Evolutionary conservation across 1,284 basidiomycete species (phyloP), one percentile per base, ranked within the genome.

Genomic region (Ganoderma multipileum): DNA sequence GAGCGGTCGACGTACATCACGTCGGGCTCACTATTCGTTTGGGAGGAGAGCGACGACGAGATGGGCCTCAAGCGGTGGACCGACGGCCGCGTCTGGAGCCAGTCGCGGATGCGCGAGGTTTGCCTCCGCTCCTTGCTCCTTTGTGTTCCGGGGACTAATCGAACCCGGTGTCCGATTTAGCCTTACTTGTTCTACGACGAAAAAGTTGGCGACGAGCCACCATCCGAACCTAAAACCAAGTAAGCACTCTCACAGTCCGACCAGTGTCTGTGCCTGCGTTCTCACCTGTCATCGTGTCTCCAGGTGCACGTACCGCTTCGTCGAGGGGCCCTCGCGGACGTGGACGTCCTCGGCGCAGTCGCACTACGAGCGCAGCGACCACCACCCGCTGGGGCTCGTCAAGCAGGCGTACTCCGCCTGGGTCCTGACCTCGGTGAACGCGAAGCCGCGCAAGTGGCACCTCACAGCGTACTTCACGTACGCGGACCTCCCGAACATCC

Each of bases 141-240:
- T 65, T 59, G 63, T 59, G 61, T 63, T 68, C 57, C 23, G 65
- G 67, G 67, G 66, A 67, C 63, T 58, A 63, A 72, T 65, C 70
- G 64, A 64, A 61, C 38, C 66, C 57, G 44, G 64, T 44, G 57
- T 57, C 63, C 50, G 65, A 66, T 64, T 44, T 69, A 88, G 86
- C 89, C 89, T 4, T 90, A 89, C 77, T 81, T 91, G 44, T 90
- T 89, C 77, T 90, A 91, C 76, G 89, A 91, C 74, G 87, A 90
- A 75, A 88, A 86, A 73, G 75, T 86, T 64, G 83, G 84, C 65
- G 85, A 87, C 69, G 81, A 81, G 61, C 75, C 79, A 50, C 79
- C 74, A 55, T 66, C 74, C 54, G 68, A 76, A 81, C 71, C 78
- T 80, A 68, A 73, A 78, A 66, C 78, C 78, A 82, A 83, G 86